Conservation (phyloP, 768 basidiomycete species). For the Suillus lakei region DNA sequence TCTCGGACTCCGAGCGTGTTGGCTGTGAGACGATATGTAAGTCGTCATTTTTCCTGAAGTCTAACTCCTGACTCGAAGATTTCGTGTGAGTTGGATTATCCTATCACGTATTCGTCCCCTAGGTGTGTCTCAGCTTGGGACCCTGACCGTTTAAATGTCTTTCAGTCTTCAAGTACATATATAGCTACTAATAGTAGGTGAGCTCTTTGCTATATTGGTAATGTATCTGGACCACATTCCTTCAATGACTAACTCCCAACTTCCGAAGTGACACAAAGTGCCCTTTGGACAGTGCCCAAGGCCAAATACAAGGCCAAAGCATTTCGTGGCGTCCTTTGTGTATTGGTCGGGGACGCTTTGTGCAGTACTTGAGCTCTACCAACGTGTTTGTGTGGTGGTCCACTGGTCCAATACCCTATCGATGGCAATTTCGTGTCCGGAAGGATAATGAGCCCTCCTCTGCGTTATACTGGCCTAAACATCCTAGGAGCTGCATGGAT, state of each 20-base stretch:
- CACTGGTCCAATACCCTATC: neutral
- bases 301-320: neutral
- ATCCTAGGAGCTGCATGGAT: neutral
- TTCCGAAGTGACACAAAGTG: conserved; percentile 4
- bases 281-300: neutral
- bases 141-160: neutral
- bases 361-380: neutral
- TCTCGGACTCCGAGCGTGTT: neutral
- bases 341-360: neutral
- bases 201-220: neutral
- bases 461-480: neutral
- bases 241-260: neutral
- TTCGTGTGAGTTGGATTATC: neutral
- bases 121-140: neutral
- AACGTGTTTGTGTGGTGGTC: neutral
- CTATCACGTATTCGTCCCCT: neutral
- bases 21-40: neutral
- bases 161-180: too few species aligned
- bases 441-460: neutral
- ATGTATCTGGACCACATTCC: neutral
- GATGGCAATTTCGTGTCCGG: too few species aligned
- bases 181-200: neutral
- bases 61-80: neutral
- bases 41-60: too few species aligned
- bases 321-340: neutral